These are phyloP conservation scores for Dendrostoma leiphaemia DNA, from an alignment of 2,329 filamentous ascomycete species.

Conservation along the genomic window DNA sequence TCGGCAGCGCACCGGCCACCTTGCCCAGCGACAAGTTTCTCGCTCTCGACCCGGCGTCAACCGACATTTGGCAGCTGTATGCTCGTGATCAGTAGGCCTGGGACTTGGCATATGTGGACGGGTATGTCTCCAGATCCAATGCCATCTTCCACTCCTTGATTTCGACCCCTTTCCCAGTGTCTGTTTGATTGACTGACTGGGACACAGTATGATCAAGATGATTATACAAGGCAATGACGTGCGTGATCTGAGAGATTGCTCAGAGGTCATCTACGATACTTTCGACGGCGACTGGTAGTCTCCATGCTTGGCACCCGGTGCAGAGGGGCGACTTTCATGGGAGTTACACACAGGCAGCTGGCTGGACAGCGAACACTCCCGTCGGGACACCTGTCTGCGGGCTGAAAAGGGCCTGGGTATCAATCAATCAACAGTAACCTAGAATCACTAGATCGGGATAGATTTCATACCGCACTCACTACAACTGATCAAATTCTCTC, in stretches of 20 bases:
- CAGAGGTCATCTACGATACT: conserved; percentile 24
- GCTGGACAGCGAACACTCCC: neutral
- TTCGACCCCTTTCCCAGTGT: neutral
- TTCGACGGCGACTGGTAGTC: conserved; percentile 14
- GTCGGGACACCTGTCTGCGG: neutral
- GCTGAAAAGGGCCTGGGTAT: neutral
- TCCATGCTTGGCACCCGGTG: neutral
- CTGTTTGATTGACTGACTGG: neutral
- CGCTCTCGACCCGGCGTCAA: conserved; percentile 24
- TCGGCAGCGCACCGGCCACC: conserved; percentile 22
- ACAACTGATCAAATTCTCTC: neutral
- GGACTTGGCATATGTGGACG: conserved; percentile 25
- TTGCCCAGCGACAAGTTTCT: conserved; percentile 26
- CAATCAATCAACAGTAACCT: neutral
- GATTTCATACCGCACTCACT: too few species aligned
- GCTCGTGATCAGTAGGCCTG: conserved; percentile 22
- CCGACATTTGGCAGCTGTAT: conserved; percentile 24
- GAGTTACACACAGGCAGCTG: neutral
- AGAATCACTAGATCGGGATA: neutral
- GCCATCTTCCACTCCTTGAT: neutral
- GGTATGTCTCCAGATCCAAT: conserved; percentile 22
- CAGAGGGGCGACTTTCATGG: too few species aligned
- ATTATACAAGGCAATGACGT: conserved; percentile 25
- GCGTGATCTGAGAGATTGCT: conserved; percentile 25
- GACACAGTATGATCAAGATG: conserved; percentile 28